These are phyloP conservation scores for Eucalyptus brandiana DNA, from an alignment of 345 rosid species.

Conservation along the genomic window DNA sequence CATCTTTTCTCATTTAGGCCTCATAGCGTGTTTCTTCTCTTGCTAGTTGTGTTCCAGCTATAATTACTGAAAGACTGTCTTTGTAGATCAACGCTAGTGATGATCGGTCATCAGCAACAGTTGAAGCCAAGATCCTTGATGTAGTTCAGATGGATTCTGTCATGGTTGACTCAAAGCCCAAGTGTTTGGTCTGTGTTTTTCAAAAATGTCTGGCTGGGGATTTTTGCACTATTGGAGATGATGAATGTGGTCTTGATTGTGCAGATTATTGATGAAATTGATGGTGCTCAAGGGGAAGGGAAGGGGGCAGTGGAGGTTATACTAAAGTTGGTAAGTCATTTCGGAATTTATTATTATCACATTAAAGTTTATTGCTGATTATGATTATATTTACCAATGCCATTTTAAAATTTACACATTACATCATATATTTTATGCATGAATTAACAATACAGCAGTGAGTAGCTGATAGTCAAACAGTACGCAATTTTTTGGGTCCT, in stretches of 20 bases:
- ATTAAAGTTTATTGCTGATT: not conserved
- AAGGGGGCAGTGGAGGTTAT: constrained; percentile 97
- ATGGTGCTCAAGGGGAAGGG: constrained; percentile 96
- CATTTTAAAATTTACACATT: not conserved
- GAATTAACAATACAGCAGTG: not conserved
- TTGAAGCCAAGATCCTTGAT: constrained; percentile 91
- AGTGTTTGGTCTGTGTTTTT: constrained; percentile 33
- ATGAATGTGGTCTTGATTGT: constrained; percentile 2
- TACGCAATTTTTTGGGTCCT: not conserved
- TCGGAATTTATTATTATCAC: not conserved
- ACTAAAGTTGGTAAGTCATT: constrained; percentile 63
- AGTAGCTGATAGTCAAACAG: not conserved
- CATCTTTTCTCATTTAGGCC: not conserved
- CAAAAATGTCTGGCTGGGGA: not conserved
- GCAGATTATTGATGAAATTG: constrained; percentile 98
- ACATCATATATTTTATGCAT: not conserved
- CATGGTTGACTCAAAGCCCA: constrained; percentile 78
- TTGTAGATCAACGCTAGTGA: constrained; percentile 94
- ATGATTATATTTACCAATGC: not conserved
- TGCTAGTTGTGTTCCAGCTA: not conserved
- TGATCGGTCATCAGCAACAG: constrained; percentile 74
- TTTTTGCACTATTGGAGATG: not conserved
- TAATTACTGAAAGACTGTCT: not conserved
- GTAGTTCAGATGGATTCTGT: constrained; percentile 98
- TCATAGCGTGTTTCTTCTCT: not conserved